Evolutionary conservation across 2,329 filamentous ascomycete species (phyloP).

Genomic region (Penicillium sp.): DNA sequence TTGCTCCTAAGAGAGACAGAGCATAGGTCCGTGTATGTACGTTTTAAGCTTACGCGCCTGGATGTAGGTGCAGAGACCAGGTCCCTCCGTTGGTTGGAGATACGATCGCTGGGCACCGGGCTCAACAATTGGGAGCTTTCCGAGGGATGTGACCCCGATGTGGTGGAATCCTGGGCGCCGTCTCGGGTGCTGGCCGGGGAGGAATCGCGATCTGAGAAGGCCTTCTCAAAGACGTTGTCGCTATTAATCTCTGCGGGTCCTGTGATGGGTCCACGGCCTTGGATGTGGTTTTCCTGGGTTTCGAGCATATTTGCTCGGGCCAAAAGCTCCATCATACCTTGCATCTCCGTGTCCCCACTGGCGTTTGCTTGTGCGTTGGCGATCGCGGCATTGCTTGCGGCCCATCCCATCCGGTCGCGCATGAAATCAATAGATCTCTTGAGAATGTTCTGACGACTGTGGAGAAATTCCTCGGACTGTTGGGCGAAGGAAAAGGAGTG

Average conservation of each 20-base stretch:
- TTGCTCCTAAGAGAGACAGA: constrained; percentile 75
- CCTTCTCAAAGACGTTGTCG: constrained; percentile 81
- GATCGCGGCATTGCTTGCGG: constrained; percentile 70
- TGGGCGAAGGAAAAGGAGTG: constrained; percentile 98
- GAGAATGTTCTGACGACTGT: constrained; percentile 87
- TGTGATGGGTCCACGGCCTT: constrained; percentile 66
- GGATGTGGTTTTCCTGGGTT: constrained; percentile 52
- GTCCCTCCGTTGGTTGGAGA: constrained; percentile 33
- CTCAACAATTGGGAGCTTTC: constrained; percentile 31
- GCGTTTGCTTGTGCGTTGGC: constrained; percentile 80
- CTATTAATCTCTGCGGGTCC: constrained; percentile 73
- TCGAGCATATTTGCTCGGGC: constrained; percentile 77
- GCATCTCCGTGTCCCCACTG: constrained; percentile 79
- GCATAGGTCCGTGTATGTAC: constrained; percentile 82
- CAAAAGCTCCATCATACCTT: constrained; percentile 86
- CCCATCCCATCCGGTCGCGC: constrained; percentile 85
- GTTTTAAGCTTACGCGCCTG: constrained; percentile 70
- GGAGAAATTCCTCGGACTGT: constrained; percentile 86
- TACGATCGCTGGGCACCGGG: constrained; percentile 34
- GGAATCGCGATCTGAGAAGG: constrained; percentile 58
- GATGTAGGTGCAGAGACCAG: constrained; percentile 52
- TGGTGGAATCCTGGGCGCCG: constrained; percentile 19
- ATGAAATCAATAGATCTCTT: constrained; percentile 96
- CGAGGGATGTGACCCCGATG: constrained; percentile 18
- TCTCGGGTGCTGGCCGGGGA: constrained; percentile 24